A percentile compares a stretch with the other conserved stretches of the same genome.
Evolutionary conservation across 495 filamentous ascomycete species (phyloP).

Genomic region (Trichoderma orchidacearum): DNA sequence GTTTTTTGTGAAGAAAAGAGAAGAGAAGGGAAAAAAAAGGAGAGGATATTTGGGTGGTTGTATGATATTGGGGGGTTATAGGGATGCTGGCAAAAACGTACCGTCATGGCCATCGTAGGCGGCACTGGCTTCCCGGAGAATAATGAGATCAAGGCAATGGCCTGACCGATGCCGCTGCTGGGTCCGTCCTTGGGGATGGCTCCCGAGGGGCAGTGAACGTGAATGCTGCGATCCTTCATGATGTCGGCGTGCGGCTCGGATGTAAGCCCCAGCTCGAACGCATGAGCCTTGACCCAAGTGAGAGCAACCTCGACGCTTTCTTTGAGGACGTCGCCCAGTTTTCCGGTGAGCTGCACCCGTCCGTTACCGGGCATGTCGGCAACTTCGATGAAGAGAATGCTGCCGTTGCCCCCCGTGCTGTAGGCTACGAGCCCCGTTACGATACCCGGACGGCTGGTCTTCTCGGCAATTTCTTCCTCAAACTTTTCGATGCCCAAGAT

Average conservation of each 20-base stretch:
- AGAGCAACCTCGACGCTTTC: slow-evolving; percentile 94
- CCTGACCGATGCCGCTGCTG: slow-evolving; percentile 85
- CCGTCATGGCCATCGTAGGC: slow-evolving; percentile 89
- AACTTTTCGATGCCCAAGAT: slow-evolving; percentile 92
- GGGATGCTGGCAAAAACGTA: slow-evolving; percentile 12
- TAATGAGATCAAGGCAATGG: slow-evolving; percentile 81
- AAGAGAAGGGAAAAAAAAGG: not conserved
- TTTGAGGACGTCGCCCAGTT: slow-evolving; percentile 94
- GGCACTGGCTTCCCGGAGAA: slow-evolving; percentile 83
- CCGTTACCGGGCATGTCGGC: slow-evolving; percentile 93
- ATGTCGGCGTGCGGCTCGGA: slow-evolving; percentile 74
- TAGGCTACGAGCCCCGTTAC: slow-evolving; percentile 98
- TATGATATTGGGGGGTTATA: slow-evolving; percentile 1
- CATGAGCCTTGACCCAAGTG: slow-evolving; percentile 92
- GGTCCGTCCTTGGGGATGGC: slow-evolving; percentile 89
- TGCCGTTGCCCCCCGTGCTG: slow-evolving; percentile 80
- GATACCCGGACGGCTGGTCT: slow-evolving; percentile 74
- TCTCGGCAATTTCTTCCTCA: slow-evolving; percentile 91
- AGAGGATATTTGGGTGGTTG: not conserved
- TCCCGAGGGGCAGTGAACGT: slow-evolving; percentile 92
- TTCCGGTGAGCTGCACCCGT: slow-evolving; percentile 91
- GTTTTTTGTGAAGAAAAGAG: not conserved
- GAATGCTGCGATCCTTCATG: slow-evolving; percentile 88
- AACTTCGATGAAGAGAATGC: slow-evolving; percentile 96
- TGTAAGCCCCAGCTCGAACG: slow-evolving; percentile 79